Conservation (phyloP, 2,329 filamentous ascomycete genomes). For the Colletotrichum sp. region DNA sequence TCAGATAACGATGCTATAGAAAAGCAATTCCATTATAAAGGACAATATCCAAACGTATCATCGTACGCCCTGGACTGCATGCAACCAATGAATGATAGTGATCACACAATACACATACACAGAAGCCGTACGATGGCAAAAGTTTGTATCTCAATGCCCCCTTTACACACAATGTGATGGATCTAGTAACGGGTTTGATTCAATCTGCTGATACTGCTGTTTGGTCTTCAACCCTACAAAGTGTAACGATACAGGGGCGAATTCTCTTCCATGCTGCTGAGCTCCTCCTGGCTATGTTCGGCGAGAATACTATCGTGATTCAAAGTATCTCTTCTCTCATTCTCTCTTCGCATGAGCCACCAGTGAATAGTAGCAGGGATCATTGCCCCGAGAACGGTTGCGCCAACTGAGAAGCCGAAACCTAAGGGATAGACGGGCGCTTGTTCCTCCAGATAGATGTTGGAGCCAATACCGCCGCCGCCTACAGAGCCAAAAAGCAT, state of each 20-base stretch:
- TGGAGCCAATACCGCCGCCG: neutral
- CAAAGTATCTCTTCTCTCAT: neutral
- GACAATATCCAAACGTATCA: neutral
- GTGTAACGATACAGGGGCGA: neutral
- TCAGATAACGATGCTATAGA: fast-evolving
- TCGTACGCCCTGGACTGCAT: fast-evolving
- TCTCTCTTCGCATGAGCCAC: neutral
- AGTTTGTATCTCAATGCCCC: neutral
- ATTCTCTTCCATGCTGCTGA: neutral
- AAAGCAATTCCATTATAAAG: fast-evolving
- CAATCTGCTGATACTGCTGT: neutral
- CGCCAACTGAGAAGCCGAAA: neutral
- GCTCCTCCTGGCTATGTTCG: neutral
- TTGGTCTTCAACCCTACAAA: neutral
- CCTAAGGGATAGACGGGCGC: neutral
- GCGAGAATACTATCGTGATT: neutral
- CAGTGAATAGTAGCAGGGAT: neutral
- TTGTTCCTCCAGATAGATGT: neutral
- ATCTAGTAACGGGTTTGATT: neutral
- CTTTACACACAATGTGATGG: fast-evolving
- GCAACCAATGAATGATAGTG: fast-evolving
- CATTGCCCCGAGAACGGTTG: neutral
- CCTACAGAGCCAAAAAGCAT: neutral
- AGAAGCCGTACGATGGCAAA: neutral
- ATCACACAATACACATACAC: neutral